Conservation (phyloP, 225 moss, liverwort and hornwort species). For the Antitrichia curtipendula region DNA sequence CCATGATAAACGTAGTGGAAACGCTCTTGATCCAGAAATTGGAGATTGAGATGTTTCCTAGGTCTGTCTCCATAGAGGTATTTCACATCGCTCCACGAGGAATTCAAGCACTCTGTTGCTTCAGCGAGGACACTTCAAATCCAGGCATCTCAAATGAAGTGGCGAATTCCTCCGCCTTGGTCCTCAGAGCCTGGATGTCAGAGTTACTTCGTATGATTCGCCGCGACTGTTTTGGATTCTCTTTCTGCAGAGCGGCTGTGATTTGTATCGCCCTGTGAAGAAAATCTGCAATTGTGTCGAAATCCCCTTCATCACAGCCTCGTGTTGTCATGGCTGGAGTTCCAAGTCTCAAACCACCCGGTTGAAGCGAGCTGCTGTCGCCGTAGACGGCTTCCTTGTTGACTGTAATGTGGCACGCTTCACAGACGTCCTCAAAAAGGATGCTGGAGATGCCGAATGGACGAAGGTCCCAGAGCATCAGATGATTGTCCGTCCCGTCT, state of each 20-base stretch:
- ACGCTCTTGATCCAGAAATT: neutral
- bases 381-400: constrained; percentile 76
- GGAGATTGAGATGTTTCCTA: neutral
- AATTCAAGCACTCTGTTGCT: neutral
- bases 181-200: constrained; percentile 47
- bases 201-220: constrained; percentile 27
- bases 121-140: constrained; percentile 41
- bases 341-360: constrained; percentile 73
- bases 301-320: constrained; percentile 5
- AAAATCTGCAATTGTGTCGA: constrained; percentile 47
- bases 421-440: constrained; percentile 74
- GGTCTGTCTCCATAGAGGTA: neutral
- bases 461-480: constrained; percentile 79
- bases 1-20: neutral
- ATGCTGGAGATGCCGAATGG: constrained; percentile 66
- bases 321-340: constrained; percentile 42
- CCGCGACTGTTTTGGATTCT: constrained; percentile 28
- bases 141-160: constrained; percentile 81
- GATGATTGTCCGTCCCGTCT: constrained; percentile 85
- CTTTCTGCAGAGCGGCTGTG: constrained; percentile 36
- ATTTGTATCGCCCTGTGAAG: constrained; percentile 55
- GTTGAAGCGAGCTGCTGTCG: constrained; percentile 51
- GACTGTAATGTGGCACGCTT: constrained; percentile 74
- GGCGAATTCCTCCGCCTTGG: constrained; percentile 65
- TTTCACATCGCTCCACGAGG: neutral